A percentile compares a stretch with the other conserved stretches of the same genome.
Evolutionary conservation across 2,329 filamentous ascomycete genomes (phyloP).

Genomic region (Esteya vermicola): DNA sequence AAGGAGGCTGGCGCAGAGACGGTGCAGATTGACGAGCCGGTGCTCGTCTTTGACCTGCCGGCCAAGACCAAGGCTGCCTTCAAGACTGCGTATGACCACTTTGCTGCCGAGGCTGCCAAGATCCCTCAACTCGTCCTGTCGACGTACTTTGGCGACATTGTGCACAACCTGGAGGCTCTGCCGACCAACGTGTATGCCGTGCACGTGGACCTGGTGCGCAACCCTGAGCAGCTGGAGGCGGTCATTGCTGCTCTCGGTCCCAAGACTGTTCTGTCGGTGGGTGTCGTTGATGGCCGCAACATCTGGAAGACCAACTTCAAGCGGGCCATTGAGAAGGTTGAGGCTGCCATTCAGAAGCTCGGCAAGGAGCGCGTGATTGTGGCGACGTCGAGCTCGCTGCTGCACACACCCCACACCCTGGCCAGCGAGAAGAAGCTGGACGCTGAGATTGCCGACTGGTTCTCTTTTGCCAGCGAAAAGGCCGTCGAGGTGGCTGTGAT

Average conservation of each 20-base stretch:
- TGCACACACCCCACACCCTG: conserved; percentile 96
- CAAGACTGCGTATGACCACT: conserved; percentile 93
- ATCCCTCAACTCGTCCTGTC: conserved; percentile 81
- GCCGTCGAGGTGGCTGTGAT: conserved; percentile 78
- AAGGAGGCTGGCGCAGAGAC: conserved; percentile 93
- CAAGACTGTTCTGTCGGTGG: conserved; percentile 81
- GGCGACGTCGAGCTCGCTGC: conserved; percentile 90
- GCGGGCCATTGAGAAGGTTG: conserved; percentile 78
- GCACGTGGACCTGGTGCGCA: conserved; percentile 92
- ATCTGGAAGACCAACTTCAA: conserved; percentile 99
- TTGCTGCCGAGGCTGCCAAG: conserved; percentile 60
- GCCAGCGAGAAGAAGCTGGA: conserved; percentile 98
- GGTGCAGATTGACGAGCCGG: conserved; percentile 96
- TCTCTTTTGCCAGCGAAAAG: conserved; percentile 97
- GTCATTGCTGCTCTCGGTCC: conserved; percentile 71
- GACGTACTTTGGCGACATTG: conserved; percentile 98
- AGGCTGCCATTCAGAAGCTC: conserved; percentile 83
- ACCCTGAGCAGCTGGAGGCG: conserved; percentile 90
- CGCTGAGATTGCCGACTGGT: conserved; percentile 89
- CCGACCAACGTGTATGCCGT: conserved; percentile 69
- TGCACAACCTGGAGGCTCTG: conserved; percentile 93
- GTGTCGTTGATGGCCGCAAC: conserved; percentile 97
- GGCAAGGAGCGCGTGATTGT: conserved; percentile 97
- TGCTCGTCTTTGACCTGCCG: conserved; percentile 88
- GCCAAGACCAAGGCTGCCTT: conserved; percentile 88